Conservation (phyloP, 352 stramenopile species). For the Blastocystis sp. region DNA sequence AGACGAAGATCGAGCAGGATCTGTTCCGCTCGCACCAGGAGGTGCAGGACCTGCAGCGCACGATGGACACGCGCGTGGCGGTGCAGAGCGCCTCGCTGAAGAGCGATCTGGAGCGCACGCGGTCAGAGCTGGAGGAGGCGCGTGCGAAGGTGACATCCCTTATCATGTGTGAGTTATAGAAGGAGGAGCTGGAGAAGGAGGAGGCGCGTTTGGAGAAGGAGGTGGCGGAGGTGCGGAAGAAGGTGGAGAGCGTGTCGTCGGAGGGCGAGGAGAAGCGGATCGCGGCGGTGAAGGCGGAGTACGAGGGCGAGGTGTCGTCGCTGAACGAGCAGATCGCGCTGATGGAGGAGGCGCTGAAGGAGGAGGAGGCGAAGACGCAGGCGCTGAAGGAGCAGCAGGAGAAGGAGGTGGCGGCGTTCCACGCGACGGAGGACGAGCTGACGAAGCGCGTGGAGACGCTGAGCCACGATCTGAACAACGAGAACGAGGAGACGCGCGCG, state of each 20-base stretch:
- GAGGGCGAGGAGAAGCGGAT: slow-evolving; percentile 22
- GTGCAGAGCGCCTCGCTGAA: slow-evolving; percentile 24
- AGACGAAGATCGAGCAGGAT: slow-evolving; percentile 60
- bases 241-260: not conserved
- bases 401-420: not conserved
- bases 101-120: not conserved
- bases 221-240: slow-evolving; percentile 23
- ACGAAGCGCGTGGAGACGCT: slow-evolving; percentile 46
- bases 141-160: not conserved
- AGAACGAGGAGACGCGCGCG: slow-evolving; percentile 40
- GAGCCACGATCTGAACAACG: slow-evolving; percentile 49
- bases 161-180: slow-evolving; percentile 11
- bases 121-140: not conserved
- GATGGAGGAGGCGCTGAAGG: slow-evolving; percentile 19
- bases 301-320: slow-evolving; percentile 21
- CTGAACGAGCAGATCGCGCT: slow-evolving; percentile 56
- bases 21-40: slow-evolving; percentile 60
- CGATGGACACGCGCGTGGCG: slow-evolving; percentile 15
- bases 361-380: slow-evolving; percentile 37
- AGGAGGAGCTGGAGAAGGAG: slow-evolving; percentile 17
- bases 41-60: slow-evolving; percentile 47
- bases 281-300: slow-evolving; percentile 16
- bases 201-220: slow-evolving; percentile 14
- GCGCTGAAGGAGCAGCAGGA: slow-evolving; percentile 10
- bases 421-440: slow-evolving; percentile 33